Conservation (phyloP, 2,329 filamentous ascomycete species). For the Stagonosporopsis vannaccii region DNA sequence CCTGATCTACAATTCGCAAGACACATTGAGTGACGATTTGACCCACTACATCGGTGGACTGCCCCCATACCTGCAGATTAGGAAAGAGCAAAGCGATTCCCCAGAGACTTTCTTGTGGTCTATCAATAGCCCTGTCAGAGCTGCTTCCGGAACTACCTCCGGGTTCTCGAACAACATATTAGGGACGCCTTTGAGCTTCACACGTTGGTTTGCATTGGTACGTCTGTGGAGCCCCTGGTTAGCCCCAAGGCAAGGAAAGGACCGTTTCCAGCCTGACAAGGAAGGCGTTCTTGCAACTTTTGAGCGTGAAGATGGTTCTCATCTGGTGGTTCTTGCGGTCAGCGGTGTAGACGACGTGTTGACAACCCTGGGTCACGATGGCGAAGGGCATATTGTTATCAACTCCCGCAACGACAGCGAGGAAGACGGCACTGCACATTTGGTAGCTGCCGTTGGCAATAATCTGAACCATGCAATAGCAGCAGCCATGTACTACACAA, state of each 20-base stretch:
- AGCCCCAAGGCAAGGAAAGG: conserved; percentile 81
- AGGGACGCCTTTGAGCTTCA: conserved; percentile 69
- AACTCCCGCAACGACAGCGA: conserved; percentile 75
- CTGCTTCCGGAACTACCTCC: conserved; percentile 66
- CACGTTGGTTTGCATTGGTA: conserved; percentile 83
- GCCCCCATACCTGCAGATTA: conserved; percentile 63
- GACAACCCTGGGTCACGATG: conserved; percentile 71
- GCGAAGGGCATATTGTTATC: conserved; percentile 71
- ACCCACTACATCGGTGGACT: conserved; percentile 65
- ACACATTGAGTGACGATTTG: conserved; percentile 53
- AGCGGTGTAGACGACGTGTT: conserved; percentile 76
- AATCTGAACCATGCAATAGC: conserved; percentile 78
- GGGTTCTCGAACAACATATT: conserved; percentile 64
- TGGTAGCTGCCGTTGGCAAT: conserved; percentile 75
- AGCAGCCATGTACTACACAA: conserved; percentile 87
- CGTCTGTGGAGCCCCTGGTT: conserved; percentile 85
- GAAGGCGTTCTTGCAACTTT: conserved; percentile 83
- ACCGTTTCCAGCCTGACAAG: conserved; percentile 72
- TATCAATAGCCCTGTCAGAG: conserved; percentile 63
- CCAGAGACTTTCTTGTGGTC: conserved; percentile 75
- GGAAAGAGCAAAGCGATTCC: conserved; percentile 68
- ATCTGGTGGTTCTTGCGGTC: conserved; percentile 79
- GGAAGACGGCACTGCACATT: conserved; percentile 61
- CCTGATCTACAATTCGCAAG: conserved; percentile 60
- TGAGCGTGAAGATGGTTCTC: conserved; percentile 72